Percentiles rank a stretch among this genome's conserved stretches.
Evolutionary conservation across 2,329 filamentous ascomycete genomes (phyloP).

Genomic region (Ceratocystis cacaofunesta): DNA sequence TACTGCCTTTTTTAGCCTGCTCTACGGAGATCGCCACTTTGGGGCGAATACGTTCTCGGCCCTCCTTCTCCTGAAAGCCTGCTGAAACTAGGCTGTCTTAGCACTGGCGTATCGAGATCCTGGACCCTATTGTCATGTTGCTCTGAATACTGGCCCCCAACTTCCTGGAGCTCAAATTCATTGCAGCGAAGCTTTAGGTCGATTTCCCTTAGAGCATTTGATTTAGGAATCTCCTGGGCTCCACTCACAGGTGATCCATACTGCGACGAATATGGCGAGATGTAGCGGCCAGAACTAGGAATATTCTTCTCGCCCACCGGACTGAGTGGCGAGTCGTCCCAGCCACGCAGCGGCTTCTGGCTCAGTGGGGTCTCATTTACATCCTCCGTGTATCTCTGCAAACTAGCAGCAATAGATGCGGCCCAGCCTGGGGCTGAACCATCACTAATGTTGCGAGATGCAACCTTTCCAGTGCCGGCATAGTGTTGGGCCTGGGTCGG

Average conservation of each 20-base stretch:
- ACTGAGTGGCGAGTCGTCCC: constrained; percentile 39
- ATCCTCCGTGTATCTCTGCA: background rate
- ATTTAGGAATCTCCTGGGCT: background rate
- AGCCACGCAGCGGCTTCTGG: constrained; percentile 36
- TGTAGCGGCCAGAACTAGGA: constrained; percentile 29
- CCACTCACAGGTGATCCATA: constrained; percentile 41
- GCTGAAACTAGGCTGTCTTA: constrained; percentile 35
- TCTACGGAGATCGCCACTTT: constrained; percentile 2
- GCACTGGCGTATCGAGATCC: constrained; percentile 26
- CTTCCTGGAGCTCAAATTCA: constrained; percentile 36
- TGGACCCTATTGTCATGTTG: constrained; percentile 18
- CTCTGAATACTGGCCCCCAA: constrained; percentile 22
- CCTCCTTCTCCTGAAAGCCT: constrained; percentile 23
- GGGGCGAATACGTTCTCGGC: constrained; percentile 18
- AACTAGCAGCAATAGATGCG: background rate
- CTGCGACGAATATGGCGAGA: constrained; percentile 45
- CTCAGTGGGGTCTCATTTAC: constrained; percentile 37
- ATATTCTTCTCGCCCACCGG: constrained; percentile 28
- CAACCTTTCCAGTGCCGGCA: constrained; percentile 10
- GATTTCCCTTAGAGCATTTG: constrained; percentile 17
- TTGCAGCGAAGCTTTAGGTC: constrained; percentile 22
- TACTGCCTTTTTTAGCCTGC: background rate
- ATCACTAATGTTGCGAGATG: background rate
- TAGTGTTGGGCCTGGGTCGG: constrained; percentile 18
- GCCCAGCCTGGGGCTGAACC: constrained; percentile 5